Evolutionary conservation across 1,284 basidiomycete genomes (phyloP).

Genomic region (Apiotrichum sp.): DNA sequence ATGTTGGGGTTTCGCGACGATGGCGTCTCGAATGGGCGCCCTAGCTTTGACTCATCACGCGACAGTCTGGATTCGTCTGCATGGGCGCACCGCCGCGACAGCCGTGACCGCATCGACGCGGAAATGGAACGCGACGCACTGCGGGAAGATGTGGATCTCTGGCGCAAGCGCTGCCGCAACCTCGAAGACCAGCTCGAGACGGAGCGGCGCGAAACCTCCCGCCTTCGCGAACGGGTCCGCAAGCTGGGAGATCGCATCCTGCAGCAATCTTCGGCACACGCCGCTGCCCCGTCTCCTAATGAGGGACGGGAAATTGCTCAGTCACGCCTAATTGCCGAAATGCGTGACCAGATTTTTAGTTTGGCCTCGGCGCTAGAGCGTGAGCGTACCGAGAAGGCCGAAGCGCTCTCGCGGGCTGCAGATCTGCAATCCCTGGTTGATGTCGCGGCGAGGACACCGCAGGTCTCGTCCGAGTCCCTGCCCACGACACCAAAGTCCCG

Average conservation of each 20-base stretch:
- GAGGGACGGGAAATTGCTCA: constrained; percentile 17
- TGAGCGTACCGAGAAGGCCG: constrained; percentile 30
- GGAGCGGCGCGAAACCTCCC: constrained; percentile 29
- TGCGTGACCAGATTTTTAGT: constrained; percentile 38
- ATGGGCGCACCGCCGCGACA: constrained; percentile 8
- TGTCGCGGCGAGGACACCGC: constrained; percentile 8
- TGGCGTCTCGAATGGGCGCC: constrained; percentile 4
- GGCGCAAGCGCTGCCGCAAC: constrained; percentile 30
- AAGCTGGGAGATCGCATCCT: constrained; percentile 35
- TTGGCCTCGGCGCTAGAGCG: constrained; percentile 31
- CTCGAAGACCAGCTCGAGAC: constrained; percentile 34
- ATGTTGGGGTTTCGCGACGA: constrained; percentile 5
- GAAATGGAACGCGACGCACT: constrained; percentile 41
- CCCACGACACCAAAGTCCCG: constrained; percentile 16
- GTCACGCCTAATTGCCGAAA: constrained; percentile 29
- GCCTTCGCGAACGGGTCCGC: constrained; percentile 35
- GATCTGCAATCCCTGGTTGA: constrained; percentile 19
- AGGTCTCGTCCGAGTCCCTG: constrained; percentile 8
- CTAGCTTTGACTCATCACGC: constrained; percentile 18
- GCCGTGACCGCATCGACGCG: constrained; percentile 28
- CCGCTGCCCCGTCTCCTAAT: neutral
- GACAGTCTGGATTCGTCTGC: constrained; percentile 13
- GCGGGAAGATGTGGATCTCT: constrained; percentile 39
- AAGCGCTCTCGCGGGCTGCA: constrained; percentile 15
- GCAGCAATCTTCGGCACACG: constrained; percentile 21